Evolutionary conservation across 345 rosid species (phyloP).

Genomic region (Dovyalis caffra): DNA sequence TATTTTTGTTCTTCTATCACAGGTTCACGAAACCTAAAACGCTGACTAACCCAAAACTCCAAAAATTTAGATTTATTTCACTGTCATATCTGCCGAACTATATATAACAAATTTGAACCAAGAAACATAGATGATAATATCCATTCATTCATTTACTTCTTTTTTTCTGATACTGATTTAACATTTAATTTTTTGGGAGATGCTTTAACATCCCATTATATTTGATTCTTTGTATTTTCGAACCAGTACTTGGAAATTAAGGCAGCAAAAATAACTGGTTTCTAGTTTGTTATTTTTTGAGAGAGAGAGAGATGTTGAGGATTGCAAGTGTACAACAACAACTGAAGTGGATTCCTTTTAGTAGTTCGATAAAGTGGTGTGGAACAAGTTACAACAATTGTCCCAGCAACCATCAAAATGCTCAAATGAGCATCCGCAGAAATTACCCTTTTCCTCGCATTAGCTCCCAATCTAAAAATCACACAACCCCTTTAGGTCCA

Average conservation of each 20-base stretch:
- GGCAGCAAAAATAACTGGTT: background rate
- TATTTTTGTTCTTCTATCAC: background rate
- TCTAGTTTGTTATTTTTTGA: background rate
- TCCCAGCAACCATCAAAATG: slow-evolving; percentile 8
- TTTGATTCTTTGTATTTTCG: background rate
- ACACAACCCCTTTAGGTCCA: slow-evolving; percentile 5
- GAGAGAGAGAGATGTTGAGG: slow-evolving; percentile 21
- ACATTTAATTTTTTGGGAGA: background rate
- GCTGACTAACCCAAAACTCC: background rate
- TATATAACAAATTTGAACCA: too few relatives aligned
- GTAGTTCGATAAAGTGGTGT: slow-evolving; percentile 17
- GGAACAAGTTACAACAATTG: background rate
- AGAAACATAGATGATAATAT: too few relatives aligned
- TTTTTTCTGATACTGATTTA: background rate
- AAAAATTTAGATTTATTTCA: background rate
- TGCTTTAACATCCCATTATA: background rate
- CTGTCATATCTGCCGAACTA: background rate
- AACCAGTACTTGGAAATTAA: background rate
- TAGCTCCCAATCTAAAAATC: background rate
- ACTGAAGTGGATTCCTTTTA: slow-evolving; percentile 14
- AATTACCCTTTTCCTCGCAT: background rate
- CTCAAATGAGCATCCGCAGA: slow-evolving; percentile 3
- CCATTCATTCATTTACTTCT: background rate
- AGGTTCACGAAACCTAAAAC: background rate
- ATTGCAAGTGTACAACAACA: slow-evolving; percentile 7